Evolutionary conservation across 352 stramenopile species (phyloP).

Genomic region (Phytophthora quininea): DNA sequence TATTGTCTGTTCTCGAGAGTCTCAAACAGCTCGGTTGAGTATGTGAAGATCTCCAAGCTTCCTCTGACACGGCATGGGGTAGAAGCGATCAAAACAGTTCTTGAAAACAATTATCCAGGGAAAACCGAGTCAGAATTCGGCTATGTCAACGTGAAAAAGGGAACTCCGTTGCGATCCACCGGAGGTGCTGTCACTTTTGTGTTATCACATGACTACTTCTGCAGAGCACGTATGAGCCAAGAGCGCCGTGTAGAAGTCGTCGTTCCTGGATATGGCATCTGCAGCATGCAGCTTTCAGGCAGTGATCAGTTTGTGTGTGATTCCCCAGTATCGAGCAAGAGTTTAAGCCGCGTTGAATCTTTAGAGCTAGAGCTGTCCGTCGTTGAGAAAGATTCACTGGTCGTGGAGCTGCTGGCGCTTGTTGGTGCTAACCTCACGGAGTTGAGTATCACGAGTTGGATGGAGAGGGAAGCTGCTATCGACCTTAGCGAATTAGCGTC

Average conservation of each 20-base stretch:
- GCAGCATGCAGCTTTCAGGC: not conserved
- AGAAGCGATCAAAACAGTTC: not conserved
- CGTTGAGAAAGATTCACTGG: too few species aligned
- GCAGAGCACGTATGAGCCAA: not conserved
- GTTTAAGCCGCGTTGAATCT: not conserved
- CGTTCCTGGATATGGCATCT: not conserved
- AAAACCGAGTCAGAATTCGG: not conserved
- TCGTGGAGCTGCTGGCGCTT: too few species aligned
- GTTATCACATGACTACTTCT: not conserved
- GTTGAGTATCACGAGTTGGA: too few species aligned
- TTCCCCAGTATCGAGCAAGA: not conserved
- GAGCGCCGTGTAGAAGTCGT: not conserved
- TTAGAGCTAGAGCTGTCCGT: not conserved
- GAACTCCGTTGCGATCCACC: not conserved
- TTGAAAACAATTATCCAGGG: not conserved
- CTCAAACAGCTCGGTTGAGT: not conserved
- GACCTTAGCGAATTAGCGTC: too few species aligned
- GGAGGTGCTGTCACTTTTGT: not conserved
- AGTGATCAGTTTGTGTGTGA: not conserved
- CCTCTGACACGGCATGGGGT: not conserved
- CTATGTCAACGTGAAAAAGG: not conserved
- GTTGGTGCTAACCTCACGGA: too few species aligned
- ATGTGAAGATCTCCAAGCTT: not conserved
- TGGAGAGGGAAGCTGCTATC: too few species aligned
- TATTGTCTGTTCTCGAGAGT: not conserved